Percentiles rank a stretch among this genome's conserved stretches.
Conservation (phyloP, 164 flowering plant species). For the Stephania japonica region DNA sequence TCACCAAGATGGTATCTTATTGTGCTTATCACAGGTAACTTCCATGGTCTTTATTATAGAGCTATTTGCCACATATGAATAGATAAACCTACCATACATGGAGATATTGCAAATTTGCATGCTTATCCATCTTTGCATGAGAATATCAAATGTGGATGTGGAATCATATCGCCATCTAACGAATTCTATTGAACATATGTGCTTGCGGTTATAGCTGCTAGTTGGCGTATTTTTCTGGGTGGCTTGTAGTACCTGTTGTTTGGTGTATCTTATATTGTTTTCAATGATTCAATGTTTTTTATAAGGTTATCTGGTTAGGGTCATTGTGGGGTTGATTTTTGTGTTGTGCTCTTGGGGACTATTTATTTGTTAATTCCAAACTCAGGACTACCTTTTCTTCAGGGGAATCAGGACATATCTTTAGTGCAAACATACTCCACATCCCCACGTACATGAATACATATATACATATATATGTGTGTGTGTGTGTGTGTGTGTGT, state of each 20-base stretch:
- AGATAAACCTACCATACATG: not conserved
- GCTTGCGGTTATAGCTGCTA: not conserved
- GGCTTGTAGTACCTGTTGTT: not conserved
- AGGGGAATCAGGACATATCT: not conserved
- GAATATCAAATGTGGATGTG: not conserved
- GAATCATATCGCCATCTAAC: not conserved
- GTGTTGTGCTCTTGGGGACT: not conserved
- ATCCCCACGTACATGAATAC: no score
- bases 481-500: no score
- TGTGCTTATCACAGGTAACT: conserved; percentile 84
- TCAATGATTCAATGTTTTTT: not conserved
- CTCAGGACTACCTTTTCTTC: not conserved
- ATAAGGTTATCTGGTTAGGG: not conserved
- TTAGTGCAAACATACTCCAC: not conserved
- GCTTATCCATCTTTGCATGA: not conserved
- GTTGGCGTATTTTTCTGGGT: not conserved
- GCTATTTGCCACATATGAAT: not conserved
- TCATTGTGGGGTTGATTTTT: not conserved
- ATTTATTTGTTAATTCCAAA: not conserved
- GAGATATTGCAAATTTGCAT: not conserved
- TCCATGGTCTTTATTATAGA: not conserved
- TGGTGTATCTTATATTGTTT: not conserved
- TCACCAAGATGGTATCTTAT: conserved; percentile 83
- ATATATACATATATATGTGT: not conserved
- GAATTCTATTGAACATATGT: not conserved